Conservation (phyloP, 352 stramenopile species). For the Globisporangium radiosum region DNA sequence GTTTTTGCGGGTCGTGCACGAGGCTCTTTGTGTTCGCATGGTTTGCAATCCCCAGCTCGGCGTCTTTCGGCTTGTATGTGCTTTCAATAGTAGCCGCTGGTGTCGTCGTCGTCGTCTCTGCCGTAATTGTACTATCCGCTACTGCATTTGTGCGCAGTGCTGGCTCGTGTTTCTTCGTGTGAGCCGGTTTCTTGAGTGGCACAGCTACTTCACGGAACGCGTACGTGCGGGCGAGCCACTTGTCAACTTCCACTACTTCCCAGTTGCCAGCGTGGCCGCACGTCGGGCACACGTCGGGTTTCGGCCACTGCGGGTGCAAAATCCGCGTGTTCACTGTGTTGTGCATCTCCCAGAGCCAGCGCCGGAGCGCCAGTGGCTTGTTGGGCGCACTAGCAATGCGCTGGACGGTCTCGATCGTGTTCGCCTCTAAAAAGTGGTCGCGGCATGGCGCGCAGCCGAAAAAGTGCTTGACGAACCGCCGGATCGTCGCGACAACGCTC, state of each 20-base stretch:
- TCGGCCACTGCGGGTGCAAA: constrained; percentile 70
- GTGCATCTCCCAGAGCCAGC: constrained; percentile 83
- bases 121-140: no score
- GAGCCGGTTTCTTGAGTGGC: constrained; percentile 20
- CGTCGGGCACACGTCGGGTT: constrained; percentile 60
- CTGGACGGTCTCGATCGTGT: constrained; percentile 63
- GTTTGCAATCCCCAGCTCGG: constrained; percentile 58
- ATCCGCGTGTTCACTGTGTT: constrained; percentile 80
- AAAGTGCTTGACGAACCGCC: constrained; percentile 82
- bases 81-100: background rate
- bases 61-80: constrained; percentile 57
- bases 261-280: constrained; percentile 56
- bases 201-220: constrained; percentile 52
- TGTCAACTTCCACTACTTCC: constrained; percentile 65
- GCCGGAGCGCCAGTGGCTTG: constrained; percentile 57
- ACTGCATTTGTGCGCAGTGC: constrained; percentile 11
- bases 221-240: constrained; percentile 64
- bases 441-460: constrained; percentile 76
- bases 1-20: constrained; percentile 13
- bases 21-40: constrained; percentile 48
- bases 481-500: constrained; percentile 64
- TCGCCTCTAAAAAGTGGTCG: constrained; percentile 75
- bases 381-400: constrained; percentile 53
- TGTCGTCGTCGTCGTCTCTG: constrained; percentile 11
- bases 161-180: constrained; percentile 4